Base-by-base conservation (phyloP, 2,329 filamentous ascomycete genomes). In the Colletotrichum abscissum region DNA sequence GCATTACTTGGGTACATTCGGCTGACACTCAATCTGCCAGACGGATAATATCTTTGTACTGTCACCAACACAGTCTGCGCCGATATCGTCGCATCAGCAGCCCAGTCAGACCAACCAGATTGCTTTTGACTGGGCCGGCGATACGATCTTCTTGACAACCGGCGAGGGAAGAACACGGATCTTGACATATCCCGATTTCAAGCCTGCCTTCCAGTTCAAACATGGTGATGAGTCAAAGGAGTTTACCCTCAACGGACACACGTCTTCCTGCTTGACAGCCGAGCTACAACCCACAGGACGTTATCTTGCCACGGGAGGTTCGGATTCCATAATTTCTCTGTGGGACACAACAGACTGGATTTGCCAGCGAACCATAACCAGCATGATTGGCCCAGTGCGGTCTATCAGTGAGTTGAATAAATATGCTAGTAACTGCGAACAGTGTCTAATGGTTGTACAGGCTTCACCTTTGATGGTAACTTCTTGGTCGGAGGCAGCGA, bases 321-420 rank as follows among this genome's bases (percentile, higher is more conserved):
- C 91, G 11, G 94, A 96, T 78, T 93, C 92, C 1, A 88, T 94
- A 63, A 92, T 95, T 76, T 88, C 92, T 5, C 85, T 96, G 3
- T 96, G 93, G 92, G 93, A 95, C 78, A 95, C 93, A 4, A 87
- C 88, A 54, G 91, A 94, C 76, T 95, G 93, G 92, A 90, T 94
- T 69, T 95, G 93, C 79, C 89, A 92, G 78, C 88, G 92, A 73
- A 94, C 93, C 1, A 86, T 95, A 55, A 91, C 91, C 46, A 88
- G 89, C 77, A 92, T 94, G 85, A 87, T 88, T 11, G 92, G 92
- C 1, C 90, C 93, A 3, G 91, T 95, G 33, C 88, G 90, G 78
- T 93, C 90, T 79, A 86, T 95, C 69, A 91, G 89, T 91, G 81
- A 74, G 88, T 84, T 60, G 5, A 8, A 2, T 14, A n/a, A 5